Evolutionary conservation across 208 protist genomes (phyloP), one percentile per base, ranked within the genome.

Genomic region (Histomonas meleagridis): DNA sequence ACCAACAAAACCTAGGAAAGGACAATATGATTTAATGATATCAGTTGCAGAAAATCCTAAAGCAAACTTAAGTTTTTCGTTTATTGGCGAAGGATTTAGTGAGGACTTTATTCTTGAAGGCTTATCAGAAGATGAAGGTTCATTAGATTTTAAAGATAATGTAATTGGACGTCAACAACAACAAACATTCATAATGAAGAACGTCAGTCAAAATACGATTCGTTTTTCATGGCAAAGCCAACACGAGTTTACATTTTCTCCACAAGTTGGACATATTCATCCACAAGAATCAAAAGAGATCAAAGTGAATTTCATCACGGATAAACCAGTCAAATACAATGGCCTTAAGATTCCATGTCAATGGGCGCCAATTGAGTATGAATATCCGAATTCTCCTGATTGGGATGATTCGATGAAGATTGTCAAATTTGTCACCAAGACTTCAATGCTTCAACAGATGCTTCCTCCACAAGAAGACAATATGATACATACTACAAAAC

Each of bases 81-180:
- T 86, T 38, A 86, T 28, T 51, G 76, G 40, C 18, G 76, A 86
- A 86, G 76, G 76, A 18, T 86, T 55, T n/a, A 86, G 76, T 86
- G 76, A 86, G 38, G 76, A 86, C 38, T 40, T 86, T 5, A 46
- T 40, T 28, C 55, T 86, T 28, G 76, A 86, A 86, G 76, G 76
- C 0, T 21, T 86, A 12, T 46, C 43, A 38, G 76, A 86, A 46
- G 76, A 86, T 38, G 76, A 86, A 26, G 43, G 40, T 1, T 26
- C 23, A 38, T n/a, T 86, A 10, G 32, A 46, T 26, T 86, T 86
- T 28, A 51, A 48, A 32, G 76, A 86, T 38, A 86, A 86, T 55
- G 35, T 86, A 38, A 46, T 86, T 55, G 76, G 76, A 21, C 23
- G 76, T 38, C 76, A 86, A 16, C 76, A 46, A 46, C n/a, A 55